Conservation (phyloP, 148 eudicot species). For the Chenopodium berlandieri region DNA sequence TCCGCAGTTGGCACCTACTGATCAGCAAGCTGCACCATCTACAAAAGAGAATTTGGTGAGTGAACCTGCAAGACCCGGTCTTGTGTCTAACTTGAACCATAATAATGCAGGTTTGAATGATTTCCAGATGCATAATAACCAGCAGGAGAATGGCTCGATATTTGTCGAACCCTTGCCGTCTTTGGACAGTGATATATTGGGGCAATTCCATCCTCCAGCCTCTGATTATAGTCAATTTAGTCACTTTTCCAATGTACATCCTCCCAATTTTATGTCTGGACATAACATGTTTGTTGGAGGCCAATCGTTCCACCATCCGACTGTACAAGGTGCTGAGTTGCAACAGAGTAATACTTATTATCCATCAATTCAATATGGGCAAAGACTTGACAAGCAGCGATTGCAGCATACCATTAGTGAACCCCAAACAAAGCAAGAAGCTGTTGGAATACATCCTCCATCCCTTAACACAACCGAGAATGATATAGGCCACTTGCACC, state of each 20-base stretch:
- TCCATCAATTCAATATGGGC: constrained; percentile 41
- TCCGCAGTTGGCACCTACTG: constrained; percentile 3
- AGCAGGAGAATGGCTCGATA: constrained; percentile 33
- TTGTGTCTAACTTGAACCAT: constrained; percentile 36
- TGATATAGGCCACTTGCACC: constrained; percentile 38
- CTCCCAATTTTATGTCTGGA: constrained; percentile 32
- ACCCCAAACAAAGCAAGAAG: constrained; percentile 31
- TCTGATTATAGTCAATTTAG: constrained; percentile 33
- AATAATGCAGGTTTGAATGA: background rate
- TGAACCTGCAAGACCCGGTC: constrained; percentile 30
- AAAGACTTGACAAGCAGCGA: constrained; percentile 32
- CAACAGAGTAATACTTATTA: constrained; percentile 39
- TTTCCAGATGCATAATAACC: constrained; percentile 24
- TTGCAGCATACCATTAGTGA: constrained; percentile 31
- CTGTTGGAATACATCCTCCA: constrained; percentile 36
- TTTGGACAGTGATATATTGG: constrained; percentile 30
- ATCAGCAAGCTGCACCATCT: constrained; percentile 29
- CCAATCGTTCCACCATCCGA: constrained; percentile 34
- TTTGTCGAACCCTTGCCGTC: constrained; percentile 32
- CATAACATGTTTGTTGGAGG: constrained; percentile 28
- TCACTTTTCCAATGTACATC: constrained; percentile 33
- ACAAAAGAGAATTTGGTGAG: constrained; percentile 25
- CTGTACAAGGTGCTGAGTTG: constrained; percentile 36
- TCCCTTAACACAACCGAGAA: constrained; percentile 28
- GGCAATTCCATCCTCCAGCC: constrained; percentile 38